Evolutionary conservation across 768 basidiomycete species (phyloP), one percentile per base, ranked within the genome.

Genomic region (Lenzites betulinus): DNA sequence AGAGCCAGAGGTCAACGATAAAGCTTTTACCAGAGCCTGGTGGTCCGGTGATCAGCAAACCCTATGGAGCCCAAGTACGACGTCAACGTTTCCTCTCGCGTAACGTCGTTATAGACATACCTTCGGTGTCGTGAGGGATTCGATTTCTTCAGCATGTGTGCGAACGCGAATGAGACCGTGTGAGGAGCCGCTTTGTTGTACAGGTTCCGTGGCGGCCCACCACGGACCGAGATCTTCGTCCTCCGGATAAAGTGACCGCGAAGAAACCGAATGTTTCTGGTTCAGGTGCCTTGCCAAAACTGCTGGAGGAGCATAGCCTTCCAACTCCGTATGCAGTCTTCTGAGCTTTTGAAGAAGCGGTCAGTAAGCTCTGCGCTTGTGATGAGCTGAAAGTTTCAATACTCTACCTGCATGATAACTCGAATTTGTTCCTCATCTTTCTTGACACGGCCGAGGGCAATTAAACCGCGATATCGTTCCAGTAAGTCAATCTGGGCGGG

Each of bases 1-100:
- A 70, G 69, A 77, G 83, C 79, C 85, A 86, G 15, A 84, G 74
- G 65, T 84, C 81, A 48, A 84, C 76, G 22, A 86, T 70, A 57
- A 85, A 78, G 44, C 80, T 82, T 68, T 82, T 83, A 1, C 82
- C 82, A 11, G 80, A 80, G 20, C 82, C 82, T 7, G 83, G 81
- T 9, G 81, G 80, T 7, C 81, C 81, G 7, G 77, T 83, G 13
- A 83, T 62, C 9, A 82, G 74, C 6, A 83, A 73, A 8, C 84
- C 81, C 82, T 83, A 58, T 47, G 18, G 41, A 38, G 18, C 18
- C 39, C 18, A 43, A 54, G 15, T 26, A 43, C 23, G 35, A 20
- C 30, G 23, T 28, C 26, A 36, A 4, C 9, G 20, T 28, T 2
- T 41, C 33, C 23, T 33, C 30, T 33, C 30, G 22, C 36, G 3